Conservation (phyloP, 176 grass and related monocot species). For the Carex parvula region DNA sequence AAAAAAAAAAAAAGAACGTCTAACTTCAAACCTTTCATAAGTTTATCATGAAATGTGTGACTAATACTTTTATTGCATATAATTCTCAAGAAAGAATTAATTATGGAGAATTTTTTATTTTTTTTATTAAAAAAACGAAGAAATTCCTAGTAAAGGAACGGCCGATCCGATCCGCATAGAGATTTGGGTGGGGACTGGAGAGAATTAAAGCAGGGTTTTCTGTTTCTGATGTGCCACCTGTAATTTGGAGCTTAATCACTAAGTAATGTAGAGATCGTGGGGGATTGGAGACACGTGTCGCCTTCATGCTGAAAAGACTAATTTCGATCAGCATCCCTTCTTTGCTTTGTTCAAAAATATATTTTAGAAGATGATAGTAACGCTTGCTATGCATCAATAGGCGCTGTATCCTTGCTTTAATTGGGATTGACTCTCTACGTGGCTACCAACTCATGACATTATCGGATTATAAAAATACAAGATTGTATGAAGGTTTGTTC, state of each 20-base stretch:
- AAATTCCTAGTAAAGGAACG: neutral
- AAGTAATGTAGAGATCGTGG: constrained; percentile 41
- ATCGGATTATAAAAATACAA: neutral
- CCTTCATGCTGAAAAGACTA: neutral
- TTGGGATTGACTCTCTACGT: neutral
- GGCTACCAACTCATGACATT: too few species aligned
- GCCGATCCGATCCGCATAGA: neutral
- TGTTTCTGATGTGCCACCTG: neutral
- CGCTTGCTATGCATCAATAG: neutral
- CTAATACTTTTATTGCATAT: neutral
- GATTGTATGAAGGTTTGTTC: too few species aligned
- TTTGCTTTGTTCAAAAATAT: neutral
- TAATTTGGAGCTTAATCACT: constrained; percentile 49
- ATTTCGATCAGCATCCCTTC: neutral
- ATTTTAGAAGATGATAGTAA: neutral
- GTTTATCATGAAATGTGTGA: neutral
- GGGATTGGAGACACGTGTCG: constrained; percentile 21
- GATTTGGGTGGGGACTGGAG: constrained; percentile 33
- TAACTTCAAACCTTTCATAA: neutral
- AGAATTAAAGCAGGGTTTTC: neutral
- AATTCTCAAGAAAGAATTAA: neutral
- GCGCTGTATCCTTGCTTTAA: neutral
- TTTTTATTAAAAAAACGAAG: neutral
- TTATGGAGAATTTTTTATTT: neutral
- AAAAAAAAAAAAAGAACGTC: neutral